phyloP scores from a whole-genome alignment of 2,329 filamentous ascomycete genomes.

The Nemania sp. region DNA sequence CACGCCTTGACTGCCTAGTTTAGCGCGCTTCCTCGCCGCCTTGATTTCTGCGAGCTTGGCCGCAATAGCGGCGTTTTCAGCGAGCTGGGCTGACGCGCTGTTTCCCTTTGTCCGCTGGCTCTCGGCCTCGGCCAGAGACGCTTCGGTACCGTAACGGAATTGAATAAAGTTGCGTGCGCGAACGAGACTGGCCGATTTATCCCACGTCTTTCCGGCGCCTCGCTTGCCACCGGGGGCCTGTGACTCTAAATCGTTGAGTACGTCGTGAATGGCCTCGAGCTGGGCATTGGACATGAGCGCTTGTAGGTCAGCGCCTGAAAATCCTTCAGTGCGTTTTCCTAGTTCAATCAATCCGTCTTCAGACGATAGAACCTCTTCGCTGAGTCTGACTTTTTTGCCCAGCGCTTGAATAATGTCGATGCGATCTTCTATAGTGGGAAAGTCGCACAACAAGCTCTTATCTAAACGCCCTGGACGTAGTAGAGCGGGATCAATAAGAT shows the following conservation, averaged over 20 bases:
- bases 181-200: conserved; percentile 36
- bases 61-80: conserved; percentile 77
- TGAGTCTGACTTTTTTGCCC: conserved; percentile 78
- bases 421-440: conserved; percentile 79
- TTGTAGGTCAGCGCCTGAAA: conserved; percentile 92
- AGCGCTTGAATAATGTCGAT: conserved; percentile 87
- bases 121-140: conserved; percentile 50
- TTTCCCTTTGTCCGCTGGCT: conserved; percentile 48
- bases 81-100: conserved; percentile 61
- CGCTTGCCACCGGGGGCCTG: conserved; percentile 38
- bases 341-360: conserved; percentile 70
- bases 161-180: conserved; percentile 69
- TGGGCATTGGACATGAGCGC: conserved; percentile 96
- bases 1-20: conserved; percentile 48
- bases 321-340: conserved; percentile 80
- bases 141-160: conserved; percentile 76
- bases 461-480: conserved; percentile 90
- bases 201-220: conserved; percentile 45
- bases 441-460: conserved; percentile 89
- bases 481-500: conserved; percentile 92
- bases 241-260: conserved; percentile 66
- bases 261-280: conserved; percentile 93
- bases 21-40: conserved; percentile 66
- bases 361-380: conserved; percentile 63
- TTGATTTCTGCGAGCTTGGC: conserved; percentile 84